Conservation (phyloP, 495 filamentous ascomycete species). For the Podospora didyma region DNA sequence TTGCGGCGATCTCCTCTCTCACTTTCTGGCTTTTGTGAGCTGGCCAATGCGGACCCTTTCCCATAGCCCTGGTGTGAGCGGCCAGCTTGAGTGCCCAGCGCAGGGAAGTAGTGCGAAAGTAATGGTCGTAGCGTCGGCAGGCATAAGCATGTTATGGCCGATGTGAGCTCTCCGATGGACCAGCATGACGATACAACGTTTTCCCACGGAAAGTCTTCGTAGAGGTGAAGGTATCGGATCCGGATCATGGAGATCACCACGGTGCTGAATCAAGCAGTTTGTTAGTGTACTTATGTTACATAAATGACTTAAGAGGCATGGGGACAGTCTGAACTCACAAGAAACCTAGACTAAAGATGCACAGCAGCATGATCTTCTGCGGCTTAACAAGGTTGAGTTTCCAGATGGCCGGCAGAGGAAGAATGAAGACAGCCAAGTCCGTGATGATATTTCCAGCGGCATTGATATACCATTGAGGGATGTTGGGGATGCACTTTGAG, state of each 20-base stretch:
- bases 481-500: constrained; percentile 24
- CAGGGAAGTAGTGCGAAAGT: constrained; percentile 31
- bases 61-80: background rate
- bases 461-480: constrained; percentile 30
- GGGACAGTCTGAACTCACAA: constrained; percentile 23
- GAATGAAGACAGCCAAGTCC: constrained; percentile 32
- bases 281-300: background rate
- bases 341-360: constrained; percentile 37
- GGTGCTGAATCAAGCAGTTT: constrained; percentile 22
- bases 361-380: constrained; percentile 30
- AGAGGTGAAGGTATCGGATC: constrained; percentile 38
- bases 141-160: constrained; percentile 50
- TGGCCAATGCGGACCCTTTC: background rate
- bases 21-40: too few relatives aligned
- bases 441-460: constrained; percentile 37
- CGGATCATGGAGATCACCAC: constrained; percentile 49
- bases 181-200: constrained; percentile 49
- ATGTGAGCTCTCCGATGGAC: constrained; percentile 51
- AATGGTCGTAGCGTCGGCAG: constrained; percentile 47
- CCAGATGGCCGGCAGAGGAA: constrained; percentile 30
- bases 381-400: constrained; percentile 36
- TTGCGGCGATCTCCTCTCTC: too few relatives aligned
- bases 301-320: background rate
- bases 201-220: constrained; percentile 44
- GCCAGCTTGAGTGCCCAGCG: constrained; percentile 4